phyloP scores from a whole-genome alignment of 345 rosid genomes.

The Rhodamnia argentea region DNA sequence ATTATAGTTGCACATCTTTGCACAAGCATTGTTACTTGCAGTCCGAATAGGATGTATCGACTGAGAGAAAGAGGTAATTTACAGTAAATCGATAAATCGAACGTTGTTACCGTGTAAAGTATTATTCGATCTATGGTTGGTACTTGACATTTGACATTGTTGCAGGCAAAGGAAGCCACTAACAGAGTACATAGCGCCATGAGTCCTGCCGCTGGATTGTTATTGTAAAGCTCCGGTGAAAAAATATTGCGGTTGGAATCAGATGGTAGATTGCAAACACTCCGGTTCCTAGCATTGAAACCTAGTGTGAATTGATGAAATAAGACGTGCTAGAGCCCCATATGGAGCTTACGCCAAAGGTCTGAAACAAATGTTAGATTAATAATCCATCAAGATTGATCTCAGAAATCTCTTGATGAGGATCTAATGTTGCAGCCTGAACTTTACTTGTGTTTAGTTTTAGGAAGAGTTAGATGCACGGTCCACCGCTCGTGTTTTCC shows the following conservation, averaged over 20 bases:
- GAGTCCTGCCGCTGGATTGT: background rate
- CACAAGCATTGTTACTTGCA: slow-evolving; percentile 16
- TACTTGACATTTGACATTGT: background rate
- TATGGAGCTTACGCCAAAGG: no score
- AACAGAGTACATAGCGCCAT: background rate
- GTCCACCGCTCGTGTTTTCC: no score
- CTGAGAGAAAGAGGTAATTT: slow-evolving; percentile 18
- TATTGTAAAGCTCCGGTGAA: background rate
- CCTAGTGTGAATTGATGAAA: background rate
- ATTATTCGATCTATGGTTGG: no score
- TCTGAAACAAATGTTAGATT: no score
- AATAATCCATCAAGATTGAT: no score
- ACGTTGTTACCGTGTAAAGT: no score
- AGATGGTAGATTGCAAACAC: background rate
- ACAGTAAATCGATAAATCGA: no score
- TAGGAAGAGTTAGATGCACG: no score
- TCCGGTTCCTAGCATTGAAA: background rate
- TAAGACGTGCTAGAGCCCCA: no score
- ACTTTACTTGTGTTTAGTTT: background rate
- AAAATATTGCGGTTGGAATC: background rate
- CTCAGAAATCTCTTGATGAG: background rate
- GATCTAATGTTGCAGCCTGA: background rate
- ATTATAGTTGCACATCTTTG: background rate
- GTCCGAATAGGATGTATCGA: slow-evolving; percentile 6
- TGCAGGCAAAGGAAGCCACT: background rate